Evolutionary conservation across 1,139 yeast species (phyloP), one percentile per base, ranked within the genome.

Genomic region (Fermentozyma sake): DNA sequence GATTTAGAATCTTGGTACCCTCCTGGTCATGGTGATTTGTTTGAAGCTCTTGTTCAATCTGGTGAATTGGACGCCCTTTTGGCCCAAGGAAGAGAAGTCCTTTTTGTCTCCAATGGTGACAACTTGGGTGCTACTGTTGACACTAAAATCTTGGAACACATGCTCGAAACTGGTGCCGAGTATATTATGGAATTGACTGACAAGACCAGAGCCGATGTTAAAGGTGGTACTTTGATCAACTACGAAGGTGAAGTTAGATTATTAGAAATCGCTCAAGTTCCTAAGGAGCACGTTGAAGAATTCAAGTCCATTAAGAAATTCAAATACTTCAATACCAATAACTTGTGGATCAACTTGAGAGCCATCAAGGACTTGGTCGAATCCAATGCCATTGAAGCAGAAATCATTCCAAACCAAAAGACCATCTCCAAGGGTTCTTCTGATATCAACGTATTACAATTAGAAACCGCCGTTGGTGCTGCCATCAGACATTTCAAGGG

Each of bases 401-500:
- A 91, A 65, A 91, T 91, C 55, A 91, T 91, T 60, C 98, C 98
- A 52, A 91, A 91, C 64, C 76, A 72, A 50, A 91, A 91, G 68
- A 67, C 93, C 29, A 80, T 91, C 53, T 71, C 78, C 32, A 71
- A 74, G 42, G 95, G 95, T 34, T 75, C 77, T 40, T 66, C 72
- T 30, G 96, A 87, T 39, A 72, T 83, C 46, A 80, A 82, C 50
- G 96, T 91, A 29, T 67, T 91, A 51, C 98, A 91, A 68, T 77
- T 91, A 53, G 98, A 91, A 69, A 91, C 98, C 29, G 98, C 98
- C 15, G 95, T 87, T 43, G 98, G 98, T 69, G 98, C 98, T 22
- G 97, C 98, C 30, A 91, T 91, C 55, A 85, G 95, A 63, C 93
- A 89, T 62, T 91, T 93, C 61, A 72, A 80, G 45, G 84, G 86